Conservation (phyloP, 257 asterid genomes). For the Forsythia viridissima region DNA sequence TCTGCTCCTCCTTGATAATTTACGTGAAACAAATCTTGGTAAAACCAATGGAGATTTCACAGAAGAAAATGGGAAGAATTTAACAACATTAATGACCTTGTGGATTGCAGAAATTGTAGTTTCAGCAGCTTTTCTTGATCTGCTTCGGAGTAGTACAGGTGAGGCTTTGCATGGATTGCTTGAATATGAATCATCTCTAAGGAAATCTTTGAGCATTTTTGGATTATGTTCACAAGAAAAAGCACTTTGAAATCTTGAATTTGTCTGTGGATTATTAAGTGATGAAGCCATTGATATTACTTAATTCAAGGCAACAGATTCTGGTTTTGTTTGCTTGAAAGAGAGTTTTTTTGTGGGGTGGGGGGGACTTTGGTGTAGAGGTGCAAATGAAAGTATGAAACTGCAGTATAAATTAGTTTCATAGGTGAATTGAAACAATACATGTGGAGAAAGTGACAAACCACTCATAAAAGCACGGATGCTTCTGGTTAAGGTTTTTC, state of each 20-base stretch:
- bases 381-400: neutral
- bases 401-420: neutral
- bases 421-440: constrained; percentile 21
- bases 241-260: constrained; percentile 22
- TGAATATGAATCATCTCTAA: constrained; percentile 41
- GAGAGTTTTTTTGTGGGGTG: neutral
- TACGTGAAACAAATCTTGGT: constrained; percentile 40
- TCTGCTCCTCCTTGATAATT: constrained; percentile 23
- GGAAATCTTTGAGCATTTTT: constrained; percentile 69
- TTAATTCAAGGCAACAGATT: neutral
- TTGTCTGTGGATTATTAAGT: neutral
- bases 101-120: constrained; percentile 58
- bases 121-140: constrained; percentile 56
- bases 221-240: constrained; percentile 39
- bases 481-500: constrained; percentile 25
- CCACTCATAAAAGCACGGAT: constrained; percentile 49
- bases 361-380: neutral
- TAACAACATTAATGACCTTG: constrained; percentile 49
- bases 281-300: constrained; percentile 27
- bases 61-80: constrained; percentile 47
- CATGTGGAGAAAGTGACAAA: constrained; percentile 47
- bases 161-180: constrained; percentile 27
- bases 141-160: constrained; percentile 41
- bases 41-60: constrained; percentile 37
- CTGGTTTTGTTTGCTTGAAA: neutral